phyloP scores from a whole-genome alignment of 2,329 filamentous ascomycete genomes.

The Phialocephala sp. region DNA sequence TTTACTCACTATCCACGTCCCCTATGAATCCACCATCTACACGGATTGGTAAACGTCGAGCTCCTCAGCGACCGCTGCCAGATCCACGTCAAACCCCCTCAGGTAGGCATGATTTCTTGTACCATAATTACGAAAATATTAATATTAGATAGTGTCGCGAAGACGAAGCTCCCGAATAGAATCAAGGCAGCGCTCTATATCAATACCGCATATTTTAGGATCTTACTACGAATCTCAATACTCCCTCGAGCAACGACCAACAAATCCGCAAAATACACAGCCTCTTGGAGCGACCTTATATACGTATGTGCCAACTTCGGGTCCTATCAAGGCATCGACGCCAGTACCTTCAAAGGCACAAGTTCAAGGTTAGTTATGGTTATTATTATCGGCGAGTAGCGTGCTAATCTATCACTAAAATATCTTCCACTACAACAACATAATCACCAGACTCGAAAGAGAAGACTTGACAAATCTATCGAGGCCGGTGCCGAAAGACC shows the following conservation, averaged over 20 bases:
- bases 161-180: conserved; percentile 29
- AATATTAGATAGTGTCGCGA: conserved; percentile 18
- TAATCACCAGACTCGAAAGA: conserved; percentile 28
- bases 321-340: conserved; percentile 26
- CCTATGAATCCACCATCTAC: conserved; percentile 19
- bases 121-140: conserved; percentile 14
- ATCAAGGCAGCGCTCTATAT: conserved; percentile 27
- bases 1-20: conserved; percentile 19
- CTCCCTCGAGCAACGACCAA: conserved; percentile 29
- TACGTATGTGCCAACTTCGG: conserved; percentile 27
- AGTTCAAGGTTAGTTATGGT: conserved; percentile 31
- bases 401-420: conserved; percentile 32
- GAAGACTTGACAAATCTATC: conserved; percentile 27
- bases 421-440: conserved; percentile 24
- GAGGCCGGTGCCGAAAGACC: conserved; percentile 27
- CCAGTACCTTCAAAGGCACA: conserved; percentile 26
- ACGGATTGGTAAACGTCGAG: conserved; percentile 18
- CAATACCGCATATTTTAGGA: conserved; percentile 25
- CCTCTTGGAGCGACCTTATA: conserved; percentile 24
- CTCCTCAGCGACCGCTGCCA: conserved; percentile 16
- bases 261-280: conserved; percentile 28
- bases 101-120: conserved; percentile 16
- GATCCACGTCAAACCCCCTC: conserved; percentile 17
- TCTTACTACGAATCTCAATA: conserved; percentile 29
- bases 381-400: conserved; percentile 26